A percentile compares a stretch with the other conserved stretches of the same genome.
Evolutionary conservation across 768 basidiomycete species (phyloP).

Genomic region (Agaricus sinodeliciosus): DNA sequence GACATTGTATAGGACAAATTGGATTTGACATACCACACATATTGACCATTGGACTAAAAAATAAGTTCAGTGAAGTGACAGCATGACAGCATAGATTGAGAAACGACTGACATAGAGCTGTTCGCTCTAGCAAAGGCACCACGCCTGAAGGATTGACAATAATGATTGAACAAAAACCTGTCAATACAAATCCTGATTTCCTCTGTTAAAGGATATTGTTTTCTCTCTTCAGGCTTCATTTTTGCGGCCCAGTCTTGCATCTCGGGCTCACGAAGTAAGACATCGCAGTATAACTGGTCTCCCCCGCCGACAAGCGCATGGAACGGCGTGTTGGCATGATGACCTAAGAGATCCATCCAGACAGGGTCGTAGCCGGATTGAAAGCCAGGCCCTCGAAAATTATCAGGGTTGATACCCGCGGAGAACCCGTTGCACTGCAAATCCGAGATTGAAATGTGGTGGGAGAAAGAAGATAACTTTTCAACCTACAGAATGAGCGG

Average conservation of each 20-base stretch:
- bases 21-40: slow-evolving; percentile 58
- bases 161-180: slow-evolving; percentile 86
- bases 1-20: background rate
- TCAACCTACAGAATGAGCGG: slow-evolving; percentile 69
- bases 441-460: background rate
- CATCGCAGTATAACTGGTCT: slow-evolving; percentile 87
- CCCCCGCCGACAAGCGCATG: slow-evolving; percentile 93
- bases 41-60: slow-evolving; percentile 72
- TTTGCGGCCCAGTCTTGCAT: slow-evolving; percentile 78
- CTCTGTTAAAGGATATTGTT: slow-evolving; percentile 50
- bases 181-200: slow-evolving; percentile 77
- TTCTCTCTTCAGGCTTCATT: slow-evolving; percentile 53
- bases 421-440: slow-evolving; percentile 82
- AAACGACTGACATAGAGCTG: slow-evolving; percentile 68
- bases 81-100: background rate
- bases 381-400: slow-evolving; percentile 77
- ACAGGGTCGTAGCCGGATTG: slow-evolving; percentile 83
- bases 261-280: slow-evolving; percentile 82
- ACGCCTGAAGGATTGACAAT: slow-evolving; percentile 78
- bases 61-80: background rate
- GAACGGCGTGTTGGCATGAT: slow-evolving; percentile 76
- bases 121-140: slow-evolving; percentile 92
- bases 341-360: slow-evolving; percentile 87
- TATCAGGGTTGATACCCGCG: slow-evolving; percentile 83
- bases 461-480: background rate